Evolutionary conservation across 441 rosid species (phyloP), one percentile per base, ranked within the genome.

Genomic region (Rhodomyrtus psidioides): DNA sequence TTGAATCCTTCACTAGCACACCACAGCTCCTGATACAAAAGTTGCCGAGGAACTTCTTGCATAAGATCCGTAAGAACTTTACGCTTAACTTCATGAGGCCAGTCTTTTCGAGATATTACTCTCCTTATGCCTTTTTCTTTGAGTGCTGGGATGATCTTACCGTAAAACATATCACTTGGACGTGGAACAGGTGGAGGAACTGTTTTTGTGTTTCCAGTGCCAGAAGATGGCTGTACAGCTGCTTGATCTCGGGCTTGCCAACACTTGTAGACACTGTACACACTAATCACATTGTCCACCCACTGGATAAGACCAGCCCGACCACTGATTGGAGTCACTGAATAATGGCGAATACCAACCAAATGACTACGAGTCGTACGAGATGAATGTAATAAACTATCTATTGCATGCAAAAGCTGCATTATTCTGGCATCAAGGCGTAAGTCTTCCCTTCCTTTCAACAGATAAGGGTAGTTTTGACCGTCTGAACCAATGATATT

Each of bases 341-440:
- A 93, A 90, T 97, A 97, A 91, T 94, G 92, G 88, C 99, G 99
- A 91, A 96, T 90, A 84, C 94, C 95, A 90, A 95, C 93, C 70
- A 91, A 90, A 89, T 91, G 92, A 89, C 89, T 89, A 84, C 89
- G 92, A 88, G 95, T 91, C 83, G 88, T 91, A 88, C 88, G 89
- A 85, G 96, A 93, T 88, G 99, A 93, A 87, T 87, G 91, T 87
- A 96, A 86, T 88, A 95, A 91, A 91, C 94, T 93, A 92, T 96
- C 95, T 86, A 94, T 91, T 84, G 99, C 99, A 89, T 96, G 98
- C 90, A 97, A 93, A 89, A 97, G 93, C 90, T 97, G 99, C 99
- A 96, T 97, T 86, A 97, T 97, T 95, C 99, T 95, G 84, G 99
- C 99, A 91, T 97, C 99, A 88, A 97, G 99, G 65, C 98, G 99